These are phyloP conservation scores for Polyplosphaeria fusca DNA, from an alignment of 495 filamentous ascomycete genomes.

Conservation along the genomic window DNA sequence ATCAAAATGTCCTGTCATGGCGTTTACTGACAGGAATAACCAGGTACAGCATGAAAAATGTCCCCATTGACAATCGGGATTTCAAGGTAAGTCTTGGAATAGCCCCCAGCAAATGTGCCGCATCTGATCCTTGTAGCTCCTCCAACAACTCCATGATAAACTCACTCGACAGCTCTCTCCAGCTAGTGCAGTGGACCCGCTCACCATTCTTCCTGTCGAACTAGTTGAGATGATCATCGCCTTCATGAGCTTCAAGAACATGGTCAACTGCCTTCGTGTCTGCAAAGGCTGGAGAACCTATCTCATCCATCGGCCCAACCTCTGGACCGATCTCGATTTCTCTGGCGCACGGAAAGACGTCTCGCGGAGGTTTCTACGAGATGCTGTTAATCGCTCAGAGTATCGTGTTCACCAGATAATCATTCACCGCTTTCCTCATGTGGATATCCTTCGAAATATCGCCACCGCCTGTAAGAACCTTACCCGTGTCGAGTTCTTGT, in stretches of 20 bases:
- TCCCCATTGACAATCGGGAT: constrained; percentile 46
- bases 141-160: constrained; percentile 49
- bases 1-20: no score
- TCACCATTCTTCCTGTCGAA: constrained; percentile 36
- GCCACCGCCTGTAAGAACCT: constrained; percentile 32
- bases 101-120: constrained; percentile 9
- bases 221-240: constrained; percentile 38
- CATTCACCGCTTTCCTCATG: constrained; percentile 43
- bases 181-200: constrained; percentile 38
- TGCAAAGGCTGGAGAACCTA: constrained; percentile 53
- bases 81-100: constrained; percentile 46
- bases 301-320: constrained; percentile 42
- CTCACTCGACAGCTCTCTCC: constrained; percentile 40
- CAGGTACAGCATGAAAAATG: constrained; percentile 50
- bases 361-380: constrained; percentile 41
- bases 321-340: constrained; percentile 56
- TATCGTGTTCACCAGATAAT: constrained; percentile 45
- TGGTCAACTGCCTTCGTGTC: constrained; percentile 48
- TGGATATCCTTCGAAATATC: constrained; percentile 33
- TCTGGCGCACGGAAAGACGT: constrained; percentile 45
- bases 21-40: no score
- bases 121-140: constrained; percentile 34
- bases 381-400: constrained; percentile 42
- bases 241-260: constrained; percentile 36
- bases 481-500: constrained; percentile 24